phyloP scores from a whole-genome alignment of 2,329 filamentous ascomycete genomes.

The Exophiala sp. region DNA sequence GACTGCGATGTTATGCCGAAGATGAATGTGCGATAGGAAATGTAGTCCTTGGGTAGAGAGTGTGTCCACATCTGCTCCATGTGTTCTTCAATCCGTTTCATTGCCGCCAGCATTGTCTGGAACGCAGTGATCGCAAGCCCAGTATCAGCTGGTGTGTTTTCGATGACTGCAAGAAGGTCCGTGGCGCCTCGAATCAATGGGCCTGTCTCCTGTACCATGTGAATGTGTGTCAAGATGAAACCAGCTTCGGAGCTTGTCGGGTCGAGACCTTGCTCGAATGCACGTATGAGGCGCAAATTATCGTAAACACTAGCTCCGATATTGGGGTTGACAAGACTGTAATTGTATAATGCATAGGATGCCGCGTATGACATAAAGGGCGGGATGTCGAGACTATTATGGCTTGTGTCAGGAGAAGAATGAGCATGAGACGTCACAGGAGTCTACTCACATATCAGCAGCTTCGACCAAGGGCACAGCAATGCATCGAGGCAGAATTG shows the following conservation, averaged over 20 bases:
- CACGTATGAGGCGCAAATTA: conserved; percentile 78
- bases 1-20: conserved; percentile 90
- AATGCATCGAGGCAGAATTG: conserved; percentile 69
- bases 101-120: conserved; percentile 57
- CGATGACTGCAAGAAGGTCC: conserved; percentile 59
- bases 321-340: conserved; percentile 56
- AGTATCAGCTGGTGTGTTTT: conserved; percentile 25
- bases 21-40: conserved; percentile 91
- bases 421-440: conserved; percentile 2
- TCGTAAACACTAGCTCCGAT: conserved; percentile 41
- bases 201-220: conserved; percentile 88
- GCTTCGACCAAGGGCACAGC: conserved; percentile 79
- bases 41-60: conserved; percentile 79
- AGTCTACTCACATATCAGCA: conserved; percentile 72
- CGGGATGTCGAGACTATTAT: conserved; percentile 65
- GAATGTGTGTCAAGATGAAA: conserved; percentile 92
- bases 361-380: conserved; percentile 86
- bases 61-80: conserved; percentile 95
- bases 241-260: conserved; percentile 85
- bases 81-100: conserved; percentile 68
- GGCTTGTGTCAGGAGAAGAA: conserved; percentile 26
- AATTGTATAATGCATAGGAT: conserved; percentile 62
- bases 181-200: conserved; percentile 71
- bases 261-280: conserved; percentile 86
- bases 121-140: conserved; percentile 47